Evolutionary conservation across 1,139 yeast species (phyloP).

Genomic region (Pichia sp.): DNA sequence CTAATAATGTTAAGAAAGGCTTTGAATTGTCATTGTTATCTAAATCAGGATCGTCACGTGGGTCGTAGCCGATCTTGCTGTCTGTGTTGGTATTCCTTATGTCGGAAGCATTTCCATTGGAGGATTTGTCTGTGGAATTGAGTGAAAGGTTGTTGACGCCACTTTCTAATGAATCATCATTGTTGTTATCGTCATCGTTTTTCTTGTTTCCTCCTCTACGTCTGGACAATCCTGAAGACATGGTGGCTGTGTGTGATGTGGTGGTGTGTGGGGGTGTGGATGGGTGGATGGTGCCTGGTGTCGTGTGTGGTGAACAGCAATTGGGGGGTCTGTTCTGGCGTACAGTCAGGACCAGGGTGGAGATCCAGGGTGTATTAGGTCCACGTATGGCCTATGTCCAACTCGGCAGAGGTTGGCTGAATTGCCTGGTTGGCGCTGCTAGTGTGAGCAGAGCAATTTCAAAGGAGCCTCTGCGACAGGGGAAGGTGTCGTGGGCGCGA

Average conservation of each 20-base stretch:
- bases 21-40: slow-evolving; percentile 39
- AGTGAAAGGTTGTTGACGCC: slow-evolving; percentile 1
- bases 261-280: too few species aligned
- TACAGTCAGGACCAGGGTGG: too few species aligned
- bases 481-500: not conserved
- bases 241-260: slow-evolving; percentile 13
- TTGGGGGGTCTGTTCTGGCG: too few species aligned
- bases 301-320: too few species aligned
- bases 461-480: too few species aligned
- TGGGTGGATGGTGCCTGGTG: too few species aligned
- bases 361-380: too few species aligned
- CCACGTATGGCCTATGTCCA: too few species aligned
- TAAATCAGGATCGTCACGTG: slow-evolving; percentile 51
- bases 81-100: slow-evolving; percentile 34
- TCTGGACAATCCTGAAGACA: slow-evolving; percentile 40
- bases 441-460: too few species aligned
- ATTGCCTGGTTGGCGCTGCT: too few species aligned
- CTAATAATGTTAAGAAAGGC: slow-evolving; percentile 91
- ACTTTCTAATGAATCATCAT: slow-evolving; percentile 10
- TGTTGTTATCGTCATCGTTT: slow-evolving; percentile 8
- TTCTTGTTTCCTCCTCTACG: slow-evolving; percentile 33
- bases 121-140: not conserved
- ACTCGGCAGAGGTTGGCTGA: too few species aligned
- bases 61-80: slow-evolving; percentile 76
- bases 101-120: slow-evolving; percentile 6